Evolutionary conservation across 2,329 filamentous ascomycete species (phyloP), one percentile per base, ranked within the genome.

Genomic region (Aspergillus cejpii): DNA sequence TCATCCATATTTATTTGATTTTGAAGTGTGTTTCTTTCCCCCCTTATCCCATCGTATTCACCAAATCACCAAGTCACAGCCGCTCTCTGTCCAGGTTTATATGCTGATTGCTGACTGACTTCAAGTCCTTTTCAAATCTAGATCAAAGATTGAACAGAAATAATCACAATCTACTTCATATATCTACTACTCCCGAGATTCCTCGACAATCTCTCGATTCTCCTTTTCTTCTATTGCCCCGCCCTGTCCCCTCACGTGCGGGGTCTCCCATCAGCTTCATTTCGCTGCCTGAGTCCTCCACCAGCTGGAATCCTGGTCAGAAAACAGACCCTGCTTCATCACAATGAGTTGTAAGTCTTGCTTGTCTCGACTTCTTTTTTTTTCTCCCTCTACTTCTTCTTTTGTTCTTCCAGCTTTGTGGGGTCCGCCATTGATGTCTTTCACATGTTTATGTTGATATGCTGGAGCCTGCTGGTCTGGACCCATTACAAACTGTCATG

Each of bases 291-390:
- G 34, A 56, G 47, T 47, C 46, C 50, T 51, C 52, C 51, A 48
- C 53, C 50, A 38, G 24, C 39, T 29, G 29, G 27, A 39, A 33
- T 37, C 29, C 38, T 26, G 36, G 37, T 38, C 28, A 37, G 15
- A 24, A 24, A 24, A 41, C 36, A 20, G 44, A 28, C 31, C 17
- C 28, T 37, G 15, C 10, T 36, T 37, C 37, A 37, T 26, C 52
- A 55, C 43, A 27, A 59, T 59, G 56, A 59, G 56, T 49, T 59
- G 56, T 59, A 47, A 56, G 56, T 57, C 21, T 39, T 31, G 14
- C 17, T 19, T 29, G n/a, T n/a, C n/a, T n/a, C n/a, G n/a, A n/a
- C n/a, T n/a, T n/a, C n/a, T n/a, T n/a, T n/a, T n/a, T n/a, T n/a
- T n/a, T 33, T 45, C 24, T 28, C 19, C 29, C 8, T 37, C 29